These are phyloP conservation scores for Ceratocystis cubensis DNA, from an alignment of 2,329 filamentous ascomycete genomes.

Conservation along the genomic window DNA sequence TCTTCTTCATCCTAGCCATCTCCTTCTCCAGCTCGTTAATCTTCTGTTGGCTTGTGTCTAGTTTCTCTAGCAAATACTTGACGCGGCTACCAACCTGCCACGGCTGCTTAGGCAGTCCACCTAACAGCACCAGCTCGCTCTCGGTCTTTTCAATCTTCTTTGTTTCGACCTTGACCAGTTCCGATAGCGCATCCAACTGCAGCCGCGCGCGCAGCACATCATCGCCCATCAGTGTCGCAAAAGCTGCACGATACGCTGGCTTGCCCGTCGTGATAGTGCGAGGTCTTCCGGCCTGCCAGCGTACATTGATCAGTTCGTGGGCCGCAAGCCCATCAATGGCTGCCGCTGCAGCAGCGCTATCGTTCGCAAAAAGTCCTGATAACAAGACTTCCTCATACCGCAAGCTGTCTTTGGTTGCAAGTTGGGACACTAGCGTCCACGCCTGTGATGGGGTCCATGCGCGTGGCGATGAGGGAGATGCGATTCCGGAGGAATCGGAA, in stretches of 20 bases:
- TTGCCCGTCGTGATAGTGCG: constrained; percentile 66
- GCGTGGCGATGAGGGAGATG: constrained; percentile 23
- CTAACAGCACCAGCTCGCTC: constrained; percentile 60
- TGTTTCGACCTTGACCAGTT: constrained; percentile 59
- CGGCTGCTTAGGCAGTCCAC: constrained; percentile 56
- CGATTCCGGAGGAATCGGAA: not conserved
- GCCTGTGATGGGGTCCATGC: constrained; percentile 75
- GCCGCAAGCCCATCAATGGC: constrained; percentile 71
- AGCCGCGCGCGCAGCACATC: constrained; percentile 60
- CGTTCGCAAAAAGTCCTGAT: constrained; percentile 54
- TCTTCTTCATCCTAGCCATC: constrained; percentile 58
- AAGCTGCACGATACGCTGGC: constrained; percentile 77
- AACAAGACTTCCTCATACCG: constrained; percentile 80
- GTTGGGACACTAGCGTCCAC: constrained; percentile 72
- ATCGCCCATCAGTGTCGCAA: constrained; percentile 58
- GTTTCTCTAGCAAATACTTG: constrained; percentile 60
- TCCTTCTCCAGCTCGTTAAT: constrained; percentile 63
- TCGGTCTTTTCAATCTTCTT: constrained; percentile 68
- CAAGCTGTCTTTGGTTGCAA: constrained; percentile 55
- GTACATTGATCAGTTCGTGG: constrained; percentile 72
- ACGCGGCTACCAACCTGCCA: constrained; percentile 53
- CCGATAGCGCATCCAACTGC: constrained; percentile 55
- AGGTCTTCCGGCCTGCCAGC: constrained; percentile 61
- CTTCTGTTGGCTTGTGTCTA: constrained; percentile 61
- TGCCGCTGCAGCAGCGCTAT: constrained; percentile 34